Conservation (phyloP, 31 red algal species). For the Odonthalia washingtoniensis region DNA sequence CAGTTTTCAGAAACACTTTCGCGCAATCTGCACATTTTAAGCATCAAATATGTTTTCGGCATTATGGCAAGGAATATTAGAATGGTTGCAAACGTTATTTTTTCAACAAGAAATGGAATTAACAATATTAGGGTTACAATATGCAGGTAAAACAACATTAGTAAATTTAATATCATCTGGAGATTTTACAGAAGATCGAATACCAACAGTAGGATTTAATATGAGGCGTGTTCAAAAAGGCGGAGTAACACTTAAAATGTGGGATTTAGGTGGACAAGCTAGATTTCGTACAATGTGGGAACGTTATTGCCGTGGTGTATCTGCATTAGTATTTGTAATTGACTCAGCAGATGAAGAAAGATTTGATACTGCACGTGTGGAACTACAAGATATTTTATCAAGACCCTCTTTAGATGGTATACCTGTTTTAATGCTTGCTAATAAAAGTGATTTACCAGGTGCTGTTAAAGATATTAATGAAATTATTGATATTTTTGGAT, state of each 20-base stretch:
- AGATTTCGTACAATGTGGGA: constrained; percentile 92
- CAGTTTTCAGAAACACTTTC: no score
- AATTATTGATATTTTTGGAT: constrained; percentile 71
- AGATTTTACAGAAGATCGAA: constrained; percentile 84
- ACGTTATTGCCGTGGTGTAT: constrained; percentile 82
- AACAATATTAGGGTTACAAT: constrained; percentile 79
- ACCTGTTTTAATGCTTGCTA: constrained; percentile 79
- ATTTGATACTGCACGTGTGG: constrained; percentile 75
- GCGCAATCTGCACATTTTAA: no score
- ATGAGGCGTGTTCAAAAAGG: constrained; percentile 83
- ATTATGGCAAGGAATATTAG: constrained; percentile 72
- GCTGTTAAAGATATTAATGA: constrained; percentile 79
- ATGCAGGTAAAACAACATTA: constrained; percentile 87
- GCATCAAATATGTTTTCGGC: constrained; percentile 59
- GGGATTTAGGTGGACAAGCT: constrained; percentile 86
- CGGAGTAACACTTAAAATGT: constrained; percentile 84
- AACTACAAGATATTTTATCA: constrained; percentile 77
- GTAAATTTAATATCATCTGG: constrained; percentile 84
- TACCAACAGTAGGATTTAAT: constrained; percentile 87
- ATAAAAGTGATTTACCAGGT: constrained; percentile 85
- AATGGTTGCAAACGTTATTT: constrained; percentile 81
- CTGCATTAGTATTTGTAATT: constrained; percentile 83
- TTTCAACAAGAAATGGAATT: constrained; percentile 91
- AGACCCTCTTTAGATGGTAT: constrained; percentile 70
- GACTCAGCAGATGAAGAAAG: constrained; percentile 79